Base-by-base conservation (phyloP, 768 basidiomycete species). In the Russula abietina region DNA sequence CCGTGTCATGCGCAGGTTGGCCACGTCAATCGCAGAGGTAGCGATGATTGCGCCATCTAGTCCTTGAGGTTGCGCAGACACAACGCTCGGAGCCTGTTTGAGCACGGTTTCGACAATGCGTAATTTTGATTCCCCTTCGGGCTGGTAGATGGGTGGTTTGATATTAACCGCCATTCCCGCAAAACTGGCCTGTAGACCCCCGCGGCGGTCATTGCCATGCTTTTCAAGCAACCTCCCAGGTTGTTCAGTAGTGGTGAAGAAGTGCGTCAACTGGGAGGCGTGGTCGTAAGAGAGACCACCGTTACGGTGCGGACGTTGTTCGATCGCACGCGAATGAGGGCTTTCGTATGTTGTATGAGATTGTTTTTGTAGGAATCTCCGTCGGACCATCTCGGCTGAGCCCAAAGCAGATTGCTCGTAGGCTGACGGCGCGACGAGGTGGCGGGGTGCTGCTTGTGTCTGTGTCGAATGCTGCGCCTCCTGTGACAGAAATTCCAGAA, bases 241-340 rank as follows among this genome's bases (percentile, higher is more conserved):
- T 67, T 82, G 78, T 19, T 83, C 74, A 62, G 75, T 77, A 9
- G 78, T 77, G 70, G 75, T 78, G 70, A 85, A 75, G 56, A 75
- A 73, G 0, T 80, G 77, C 57, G 89, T 86, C 53, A 91, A 73
- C 7, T 64, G 57, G 7, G 86, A 77, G 39, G 80, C 77, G 45
- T 77, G 75, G 3, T 82, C 72, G 71, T 92, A 93, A 50, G 76
- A 74, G 46, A 91, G 77, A 3, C 82, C 91, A 43, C 79, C 89
- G 41, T 73, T 77, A 30, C 74, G 78, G 67, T 92, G 91, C 0
- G 88, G 88, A 59, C 81, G 77, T 48, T 81, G 85, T 63, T 84
- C 83, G 65, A 92, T 85, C 45, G 68, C 67, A 57, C 65, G 74
- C 26, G 77, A 73, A 14, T 65, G 58, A 6, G 70, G 64, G 1